These are phyloP conservation scores for Taxillus chinensis DNA, from an alignment of 164 flowering plant species.

Conservation along the genomic window DNA sequence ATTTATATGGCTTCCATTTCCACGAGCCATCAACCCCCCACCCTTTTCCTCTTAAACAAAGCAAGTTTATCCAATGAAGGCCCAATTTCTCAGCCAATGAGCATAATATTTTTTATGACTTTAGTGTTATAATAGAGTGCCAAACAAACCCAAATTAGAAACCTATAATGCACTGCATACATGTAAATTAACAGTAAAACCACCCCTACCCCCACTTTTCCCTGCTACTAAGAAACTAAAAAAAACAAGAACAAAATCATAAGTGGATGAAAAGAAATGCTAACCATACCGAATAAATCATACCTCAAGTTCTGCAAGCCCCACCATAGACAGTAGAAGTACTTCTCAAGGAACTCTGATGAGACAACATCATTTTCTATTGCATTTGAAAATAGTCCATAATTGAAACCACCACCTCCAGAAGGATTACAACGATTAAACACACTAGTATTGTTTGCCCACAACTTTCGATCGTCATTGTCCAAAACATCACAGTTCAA, in stretches of 20 bases:
- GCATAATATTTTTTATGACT: no score
- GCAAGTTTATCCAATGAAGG: no score
- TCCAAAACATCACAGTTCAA: not conserved
- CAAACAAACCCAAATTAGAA: no score
- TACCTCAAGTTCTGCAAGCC: not conserved
- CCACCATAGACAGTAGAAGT: not conserved
- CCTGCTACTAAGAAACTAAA: no score
- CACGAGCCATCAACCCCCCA: no score
- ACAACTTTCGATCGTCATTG: not conserved
- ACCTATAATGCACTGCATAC: no score
- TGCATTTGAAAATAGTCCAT: not conserved
- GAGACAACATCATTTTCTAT: not conserved
- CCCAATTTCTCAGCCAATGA: no score
- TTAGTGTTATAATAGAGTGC: no score
- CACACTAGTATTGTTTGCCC: slow-evolving; percentile 1
- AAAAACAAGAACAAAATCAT: no score
- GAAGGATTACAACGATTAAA: slow-evolving; percentile 1
- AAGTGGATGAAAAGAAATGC: not conserved
- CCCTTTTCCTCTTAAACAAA: no score
- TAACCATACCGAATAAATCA: not conserved
- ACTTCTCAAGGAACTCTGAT: not conserved
- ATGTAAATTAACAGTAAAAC: no score
- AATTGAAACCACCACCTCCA: not conserved
- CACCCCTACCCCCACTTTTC: no score
- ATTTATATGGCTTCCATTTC: not conserved